Evolutionary conservation across 352 stramenopile genomes (phyloP), one percentile per base, ranked within the genome.

Genomic region (Thalassiosira hispida): DNA sequence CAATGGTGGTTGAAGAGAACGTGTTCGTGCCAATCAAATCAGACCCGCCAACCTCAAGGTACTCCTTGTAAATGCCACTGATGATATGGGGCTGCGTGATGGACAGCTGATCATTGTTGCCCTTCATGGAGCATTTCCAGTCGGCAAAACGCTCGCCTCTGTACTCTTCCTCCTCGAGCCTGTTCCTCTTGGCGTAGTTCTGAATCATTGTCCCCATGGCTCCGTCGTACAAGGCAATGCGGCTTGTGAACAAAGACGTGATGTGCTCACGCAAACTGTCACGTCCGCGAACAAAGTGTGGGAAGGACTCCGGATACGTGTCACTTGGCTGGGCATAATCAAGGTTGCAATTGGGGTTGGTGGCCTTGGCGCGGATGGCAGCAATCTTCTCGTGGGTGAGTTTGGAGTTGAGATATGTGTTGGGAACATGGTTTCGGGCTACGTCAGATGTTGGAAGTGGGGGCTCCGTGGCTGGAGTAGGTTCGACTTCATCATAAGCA

Each of bases 171-270:
- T 99, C 97, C 27, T 95, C 91, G 38, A 98, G 90, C 79, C 87
- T 94, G 81, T 95, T 93, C 65, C 66, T 84, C 75, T 92, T 93
- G 20, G 84, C 60, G 63, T 92, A 93, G 79, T 95, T 96, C 75
- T 99, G 97, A 83, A 98, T 98, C 97, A 98, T 99, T 25, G 96
- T 98, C 44, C 96, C 97, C 97, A 98, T 99, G 52, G 95, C 96
- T 77, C 96, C 96, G 83, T 98, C 96, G 77, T 98, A 98, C 81
- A 98, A 97, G 53, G 97, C 89, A 80, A 94, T 93, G 46, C 84
- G 75, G 22, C 42, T 88, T 14, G 86, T 91, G 81, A 96, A 96
- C 22, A 96, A 75, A 22, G 85, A 77, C 0, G 90, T 95, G 55
- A 96, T 92, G 88, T 96, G 95, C 38, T 90, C 79, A 67, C 88